Base-by-base conservation (phyloP, 768 basidiomycete genomes). In the Crepidotus variabilis region DNA sequence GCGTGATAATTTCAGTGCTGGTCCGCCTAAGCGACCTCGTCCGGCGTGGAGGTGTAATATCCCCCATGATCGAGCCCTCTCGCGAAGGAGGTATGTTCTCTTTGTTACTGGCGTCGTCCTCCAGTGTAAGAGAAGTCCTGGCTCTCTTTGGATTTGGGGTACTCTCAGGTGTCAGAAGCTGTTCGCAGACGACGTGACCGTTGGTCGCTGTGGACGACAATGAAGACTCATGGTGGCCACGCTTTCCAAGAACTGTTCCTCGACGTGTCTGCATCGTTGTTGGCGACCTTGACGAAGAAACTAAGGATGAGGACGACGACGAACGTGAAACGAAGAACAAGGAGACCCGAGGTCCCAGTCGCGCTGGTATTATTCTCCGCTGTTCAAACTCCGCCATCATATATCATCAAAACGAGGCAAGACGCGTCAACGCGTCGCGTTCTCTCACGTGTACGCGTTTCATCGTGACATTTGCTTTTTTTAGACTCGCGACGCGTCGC, bases 71-170 rank as follows among this genome's bases (percentile, higher is more conserved):
- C 11, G 67, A 58, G 47, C 80, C 75, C 32, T 65, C 60, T 47
- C 68, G 70, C 60, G 80, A 77, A 1, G 88, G 88, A n/a, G 88
- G 86, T 16, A 90, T 77, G 62, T 90, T 90, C 69, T 90, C 88
- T 74, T 90, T 90, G 69, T 90, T 90, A 21, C 76, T 74, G 51
- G 84, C 82, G 43, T 78, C 82, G 58, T 86, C 85, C 18, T 78
- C 52, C 32, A 67, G 58, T 5, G 68, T 69, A 14, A 67, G 65
- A 14, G 79, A 76, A 16, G 78, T 81, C 52, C 83, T 80, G 46
- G 78, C 71, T 53, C 88, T 86, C 72, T 90, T 90, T 34, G 81
- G 74, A 62, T 79, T 81, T 18, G 88, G 87, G 7, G 82, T 84
- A 28, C 75, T 71, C 59, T 87, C 84, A 6, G 87, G 86, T 0